phyloP scores from a whole-genome alignment of 768 basidiomycete genomes.

The Kwoniella newhampshirensis region DNA sequence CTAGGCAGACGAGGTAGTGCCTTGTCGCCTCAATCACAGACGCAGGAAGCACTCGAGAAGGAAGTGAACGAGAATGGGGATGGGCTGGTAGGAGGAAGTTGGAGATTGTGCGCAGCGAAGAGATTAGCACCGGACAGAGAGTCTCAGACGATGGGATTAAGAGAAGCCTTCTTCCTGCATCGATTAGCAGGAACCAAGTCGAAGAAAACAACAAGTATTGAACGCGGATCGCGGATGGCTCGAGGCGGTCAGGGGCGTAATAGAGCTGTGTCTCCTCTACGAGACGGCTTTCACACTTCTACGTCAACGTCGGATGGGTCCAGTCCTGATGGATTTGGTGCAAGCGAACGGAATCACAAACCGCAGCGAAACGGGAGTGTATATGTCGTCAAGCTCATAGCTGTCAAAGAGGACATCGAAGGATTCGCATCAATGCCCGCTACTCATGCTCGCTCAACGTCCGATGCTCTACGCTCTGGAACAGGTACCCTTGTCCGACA shows the following conservation, averaged over 20 bases:
- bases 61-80: conserved; percentile 25
- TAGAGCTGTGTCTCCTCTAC: conserved; percentile 18
- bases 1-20: neutral
- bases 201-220: neutral
- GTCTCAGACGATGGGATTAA: conserved; percentile 52
- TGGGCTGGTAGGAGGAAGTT: conserved; percentile 26
- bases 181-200: conserved; percentile 27
- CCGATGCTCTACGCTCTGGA: conserved; percentile 19
- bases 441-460: conserved; percentile 30
- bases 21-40: neutral
- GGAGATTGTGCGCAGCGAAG: conserved; percentile 56
- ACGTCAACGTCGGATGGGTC: neutral
- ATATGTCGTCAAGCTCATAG: conserved; percentile 42
- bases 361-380: conserved; percentile 22
- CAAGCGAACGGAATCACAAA: neutral
- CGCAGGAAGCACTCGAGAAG: neutral
- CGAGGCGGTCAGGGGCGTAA: neutral
- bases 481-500: conserved; percentile 18
- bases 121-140: conserved; percentile 52
- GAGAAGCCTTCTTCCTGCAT: conserved; percentile 55
- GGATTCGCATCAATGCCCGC: conserved; percentile 3
- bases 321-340: neutral
- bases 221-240: neutral
- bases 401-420: conserved; percentile 42
- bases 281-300: conserved; percentile 6